Conservation (phyloP, 1,284 basidiomycete genomes). For the Papiliotrema fonsecae region DNA sequence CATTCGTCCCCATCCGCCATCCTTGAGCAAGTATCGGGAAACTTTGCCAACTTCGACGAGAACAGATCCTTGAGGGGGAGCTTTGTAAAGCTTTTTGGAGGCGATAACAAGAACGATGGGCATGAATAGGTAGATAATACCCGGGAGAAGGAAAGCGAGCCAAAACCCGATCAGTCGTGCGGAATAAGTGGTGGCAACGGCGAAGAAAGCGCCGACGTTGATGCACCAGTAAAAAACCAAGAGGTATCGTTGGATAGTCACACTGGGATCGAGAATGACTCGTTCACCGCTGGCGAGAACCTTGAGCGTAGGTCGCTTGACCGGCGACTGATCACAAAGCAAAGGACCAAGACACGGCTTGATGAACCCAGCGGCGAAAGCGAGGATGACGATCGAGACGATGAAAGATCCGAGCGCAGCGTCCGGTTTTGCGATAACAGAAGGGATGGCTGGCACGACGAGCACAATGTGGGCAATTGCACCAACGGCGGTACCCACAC, state of each 20-base stretch:
- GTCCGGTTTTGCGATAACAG: conserved; percentile 30
- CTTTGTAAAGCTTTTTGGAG: conserved; percentile 43
- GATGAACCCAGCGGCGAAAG: conserved; percentile 46
- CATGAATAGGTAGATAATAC: conserved; percentile 42
- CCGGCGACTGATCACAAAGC: conserved; percentile 46
- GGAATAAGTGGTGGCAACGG: conserved; percentile 40
- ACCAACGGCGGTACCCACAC: conserved; percentile 46
- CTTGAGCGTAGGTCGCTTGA: conserved; percentile 33
- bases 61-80: conserved; percentile 48
- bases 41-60: conserved; percentile 37
- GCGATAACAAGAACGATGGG: conserved; percentile 45
- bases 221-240: conserved; percentile 42
- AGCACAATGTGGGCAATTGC: conserved; percentile 40
- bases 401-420: conserved; percentile 39
- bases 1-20: conserved; percentile 21
- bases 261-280: conserved; percentile 45
- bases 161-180: conserved; percentile 47
- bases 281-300: conserved; percentile 37
- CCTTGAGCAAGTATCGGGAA: conserved; percentile 14
- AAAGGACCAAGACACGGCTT: conserved; percentile 42
- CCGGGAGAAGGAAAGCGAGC: conserved; percentile 45
- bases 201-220: conserved; percentile 46
- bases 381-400: conserved; percentile 43
- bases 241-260: conserved; percentile 41
- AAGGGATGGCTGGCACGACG: conserved; percentile 42